Evolutionary conservation across 106 monocot species (phyloP), one percentile per base, ranked within the genome.

Genomic region (Gastrodia elata): DNA sequence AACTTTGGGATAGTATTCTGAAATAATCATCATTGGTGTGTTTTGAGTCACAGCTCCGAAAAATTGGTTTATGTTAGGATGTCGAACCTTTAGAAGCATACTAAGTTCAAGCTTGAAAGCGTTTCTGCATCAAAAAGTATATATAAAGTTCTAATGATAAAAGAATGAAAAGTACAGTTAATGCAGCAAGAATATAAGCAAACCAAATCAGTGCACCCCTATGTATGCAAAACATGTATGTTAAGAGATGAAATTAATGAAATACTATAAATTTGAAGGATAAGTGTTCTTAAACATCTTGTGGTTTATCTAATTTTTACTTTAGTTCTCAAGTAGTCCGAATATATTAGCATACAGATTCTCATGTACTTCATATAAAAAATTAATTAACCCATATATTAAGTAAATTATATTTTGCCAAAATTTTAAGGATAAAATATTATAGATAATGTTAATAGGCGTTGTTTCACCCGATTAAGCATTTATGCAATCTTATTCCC

Each of bases 41-140:
- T 92, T 85, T 80, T 96, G 92, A 15, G 96, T 96, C 68, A 96
- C 86, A 78, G 96, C 92, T 38, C 96, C 96, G 34, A 96, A 85
- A 90, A 96, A 96, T 67, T 87, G 92, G 57, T 92, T 82, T 71
- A 96, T 85, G 80, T 96, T 96, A 70, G 96, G 96, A 83, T 96
- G 96, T 2, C 96, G 85, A 41, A 83, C 90, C 82, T 87, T 96
- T 79, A 90, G 84, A 75, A 96, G 65, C 58, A 96, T 40, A 55
- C 82, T 88, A 70, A 96, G 77, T 73, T 96, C 92, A 76, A 90
- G 81, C 80, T 84, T 92, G 84, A 96, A 96, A 77, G 89, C 80
- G 84, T 96, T 92, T 92, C 96, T 96, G 81, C 36, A 28, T 24
- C 58, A 71, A 33, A 82, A 18, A 77, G 5, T 61, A 61, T 30